A percentile compares a stretch with the other conserved stretches of the same genome.
Evolutionary conservation across 441 rosid genomes (phyloP).

Genomic region (Aleurites moluccanus): DNA sequence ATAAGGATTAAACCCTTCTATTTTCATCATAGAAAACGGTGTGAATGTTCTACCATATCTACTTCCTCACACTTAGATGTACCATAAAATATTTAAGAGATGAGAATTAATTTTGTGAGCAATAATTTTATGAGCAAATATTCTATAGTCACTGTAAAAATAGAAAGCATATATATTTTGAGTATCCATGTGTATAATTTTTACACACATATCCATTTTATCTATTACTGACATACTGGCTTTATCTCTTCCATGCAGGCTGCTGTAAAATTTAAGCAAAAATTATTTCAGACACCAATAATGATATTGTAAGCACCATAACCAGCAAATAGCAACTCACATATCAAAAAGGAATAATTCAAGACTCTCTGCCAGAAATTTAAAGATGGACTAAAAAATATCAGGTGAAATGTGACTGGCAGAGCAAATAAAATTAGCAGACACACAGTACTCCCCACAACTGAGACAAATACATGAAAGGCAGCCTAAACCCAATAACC

Average conservation of each 20-base stretch:
- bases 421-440: conserved; percentile 83
- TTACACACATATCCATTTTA: background rate
- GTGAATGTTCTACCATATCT: too few species aligned
- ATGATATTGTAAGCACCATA: conserved; percentile 68
- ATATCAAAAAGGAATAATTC: conserved; percentile 54
- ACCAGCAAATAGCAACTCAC: conserved; percentile 64
- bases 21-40: too few species aligned
- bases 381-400: too few species aligned
- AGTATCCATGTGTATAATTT: background rate
- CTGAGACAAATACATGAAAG: conserved; percentile 64
- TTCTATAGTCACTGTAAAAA: too few species aligned
- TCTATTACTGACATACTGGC: background rate
- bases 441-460: conserved; percentile 79
- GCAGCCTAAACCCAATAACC: too few species aligned
- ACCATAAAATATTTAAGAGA: background rate
- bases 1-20: too few species aligned
- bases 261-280: background rate
- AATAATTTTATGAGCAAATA: background rate
- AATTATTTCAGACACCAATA: conserved; percentile 36
- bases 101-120: background rate
- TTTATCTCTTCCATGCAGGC: background rate
- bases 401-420: conserved; percentile 76
- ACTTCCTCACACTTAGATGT: too few species aligned
- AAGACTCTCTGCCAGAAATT: conserved; percentile 63
- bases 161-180: background rate